phyloP scores from a whole-genome alignment of 2,329 filamentous ascomycete species.

The Fusarium subglutinans region DNA sequence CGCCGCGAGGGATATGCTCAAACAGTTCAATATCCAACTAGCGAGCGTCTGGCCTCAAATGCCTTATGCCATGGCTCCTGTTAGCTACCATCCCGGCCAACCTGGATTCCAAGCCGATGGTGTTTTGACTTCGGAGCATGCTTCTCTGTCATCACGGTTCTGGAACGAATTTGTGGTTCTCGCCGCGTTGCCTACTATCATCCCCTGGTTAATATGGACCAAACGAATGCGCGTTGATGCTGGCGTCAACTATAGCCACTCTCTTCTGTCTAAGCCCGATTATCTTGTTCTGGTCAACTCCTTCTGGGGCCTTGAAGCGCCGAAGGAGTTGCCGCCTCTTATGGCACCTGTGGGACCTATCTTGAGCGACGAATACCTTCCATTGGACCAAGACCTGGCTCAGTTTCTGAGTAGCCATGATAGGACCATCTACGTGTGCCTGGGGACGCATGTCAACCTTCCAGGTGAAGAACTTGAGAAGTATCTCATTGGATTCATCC shows the following conservation, averaged over 20 bases:
- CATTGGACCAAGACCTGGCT: constrained; percentile 39
- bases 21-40: constrained; percentile 50
- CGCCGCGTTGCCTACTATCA: constrained; percentile 43
- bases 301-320: constrained; percentile 54
- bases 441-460: constrained; percentile 54
- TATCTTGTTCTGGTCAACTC: constrained; percentile 56
- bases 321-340: constrained; percentile 53
- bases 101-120: constrained; percentile 54
- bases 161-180: constrained; percentile 48
- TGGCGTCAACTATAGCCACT: constrained; percentile 47
- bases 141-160: constrained; percentile 50
- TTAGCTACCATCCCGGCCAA: constrained; percentile 52
- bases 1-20: constrained; percentile 51
- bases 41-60: constrained; percentile 54
- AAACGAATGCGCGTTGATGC: constrained; percentile 46
- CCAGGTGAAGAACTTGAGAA: constrained; percentile 42
- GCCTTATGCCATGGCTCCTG: constrained; percentile 50
- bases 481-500: constrained; percentile 46
- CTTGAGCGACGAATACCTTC: constrained; percentile 47
- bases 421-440: constrained; percentile 51
- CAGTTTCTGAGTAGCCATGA: constrained; percentile 47
- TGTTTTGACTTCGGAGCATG: constrained; percentile 50
- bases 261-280: constrained; percentile 48
- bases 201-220: constrained; percentile 45
- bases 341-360: constrained; percentile 53